Base-by-base conservation (phyloP, 2,329 filamentous ascomycete species). In the Fusarium humuli region DNA sequence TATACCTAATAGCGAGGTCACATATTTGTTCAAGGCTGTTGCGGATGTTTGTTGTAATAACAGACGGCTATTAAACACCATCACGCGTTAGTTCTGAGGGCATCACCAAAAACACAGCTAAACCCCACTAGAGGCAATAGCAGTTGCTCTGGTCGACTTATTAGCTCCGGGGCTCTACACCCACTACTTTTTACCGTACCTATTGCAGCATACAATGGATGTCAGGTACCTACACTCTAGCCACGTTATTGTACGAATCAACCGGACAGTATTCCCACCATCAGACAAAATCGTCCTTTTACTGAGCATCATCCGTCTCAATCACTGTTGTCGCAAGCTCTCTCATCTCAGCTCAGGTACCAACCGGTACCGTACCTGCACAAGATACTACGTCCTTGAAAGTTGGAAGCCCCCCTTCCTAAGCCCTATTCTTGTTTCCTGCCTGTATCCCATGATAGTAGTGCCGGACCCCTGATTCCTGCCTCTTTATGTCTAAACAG, bases 381-480 rank as follows among this genome's bases (percentile, higher is more conserved):
- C 25, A 20, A 41, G 49, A 41, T 41, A 20, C 32, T 52, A 52
- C 47, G 22, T 29, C 37, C 46, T 30, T 62, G 22, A n/a, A 37
- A 37, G 34, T n/a, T 25, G 16, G 30, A n/a, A 44, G 22, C 41
- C 32, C 44, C 52, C 50, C 42, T 27, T 49, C 48, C 30, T 41
- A 22, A 45, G 40, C 27, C 37, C 46, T 42, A 34, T 42, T 55
- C 41, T 68, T 52, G 53, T 69, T 62, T 65, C 48, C 55, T 57
- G 20, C 57, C 44, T 29, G 37, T 30, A 29, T 40, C 48, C 53
- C 25, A 40, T 69, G 48, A 56, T 46, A 54, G 48, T 65, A 37
- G 48, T 65, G 44, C 53, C 50, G 64, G 46, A 41, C 67, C 67
- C 67, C 67, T 70, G 67, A 70, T 66, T 70, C 67, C 54, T 68